Base-by-base conservation (phyloP, 176 grass and related monocot genomes). In the Aegilops umbellulata region DNA sequence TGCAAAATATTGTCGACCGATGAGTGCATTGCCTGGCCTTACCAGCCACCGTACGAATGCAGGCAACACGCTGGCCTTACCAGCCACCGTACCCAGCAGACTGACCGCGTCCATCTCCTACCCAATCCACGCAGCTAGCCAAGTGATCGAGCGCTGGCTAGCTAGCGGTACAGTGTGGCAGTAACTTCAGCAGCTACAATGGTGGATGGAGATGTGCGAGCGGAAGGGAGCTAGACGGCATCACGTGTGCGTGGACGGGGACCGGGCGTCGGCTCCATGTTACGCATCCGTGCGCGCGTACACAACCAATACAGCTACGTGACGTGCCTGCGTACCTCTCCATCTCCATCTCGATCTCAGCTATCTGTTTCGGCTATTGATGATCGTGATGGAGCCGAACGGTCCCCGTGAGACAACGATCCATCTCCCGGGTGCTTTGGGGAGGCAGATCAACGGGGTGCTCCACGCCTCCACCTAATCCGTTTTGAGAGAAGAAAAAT, bases 401-500 rank as follows among this genome's bases (percentile, higher is more conserved):
- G 85, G 85, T 75, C 69, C 85, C 78, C 7, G 78, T 80, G 71
- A 65, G 46, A 62, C n/a, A n/a, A n/a, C 53, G 53, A 57, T 57
- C 53, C 53, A 1, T 47, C 13, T 72, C 49, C 75, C 6, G 3
- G 22, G 27, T 17, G 20, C 71, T 62, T 10, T 5, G 13, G n/a
- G n/a, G n/a, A n/a, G n/a, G n/a, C n/a, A n/a, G n/a, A n/a, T n/a
- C n/a, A n/a, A n/a, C n/a, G n/a, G n/a, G n/a, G n/a, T n/a, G n/a
- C n/a, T n/a, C n/a, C n/a, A n/a, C n/a, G n/a, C n/a, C n/a, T n/a
- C n/a, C n/a, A n/a, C n/a, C n/a, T 34, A 2, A 55, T 36, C 71
- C 27, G 7, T 13, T 77, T 70, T 46, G 65, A 36, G 65, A 15
- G 22, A 11, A 15, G 3, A 47, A 47, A 62, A 47, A 55, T 66